A percentile compares a stretch with the other conserved stretches of the same genome.
Conservation (phyloP, 805 yeast species). For the Debaryomyces tyrocola region DNA sequence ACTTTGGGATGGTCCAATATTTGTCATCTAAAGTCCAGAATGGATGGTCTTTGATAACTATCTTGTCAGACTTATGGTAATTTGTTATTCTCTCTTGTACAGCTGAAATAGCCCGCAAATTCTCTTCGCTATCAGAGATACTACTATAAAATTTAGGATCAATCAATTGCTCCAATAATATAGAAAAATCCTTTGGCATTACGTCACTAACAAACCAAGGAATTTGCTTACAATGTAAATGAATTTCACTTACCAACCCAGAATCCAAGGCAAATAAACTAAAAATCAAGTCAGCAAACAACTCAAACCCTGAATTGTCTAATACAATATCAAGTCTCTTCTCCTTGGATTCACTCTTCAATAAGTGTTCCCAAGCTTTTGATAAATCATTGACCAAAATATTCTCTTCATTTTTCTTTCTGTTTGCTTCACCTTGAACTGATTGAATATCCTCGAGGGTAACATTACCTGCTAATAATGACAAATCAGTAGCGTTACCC, state of each 20-base stretch:
- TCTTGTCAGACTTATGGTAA: conserved; percentile 19
- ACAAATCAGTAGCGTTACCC: conserved; percentile 98
- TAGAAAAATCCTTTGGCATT: conserved; percentile 73
- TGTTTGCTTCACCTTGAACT: conserved; percentile 85
- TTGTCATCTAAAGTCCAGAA: conserved; percentile 87
- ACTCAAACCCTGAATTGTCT: conserved; percentile 94
- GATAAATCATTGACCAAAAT: conserved; percentile 76
- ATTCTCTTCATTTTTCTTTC: conserved; percentile 78
- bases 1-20: conserved; percentile 74
- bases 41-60: conserved; percentile 47
- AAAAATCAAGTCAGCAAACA: conserved; percentile 48
- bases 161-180: conserved; percentile 55
- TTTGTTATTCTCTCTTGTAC: conserved; percentile 20
- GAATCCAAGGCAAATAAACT: conserved; percentile 54
- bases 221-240: conserved; percentile 82
- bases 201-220: conserved; percentile 99
- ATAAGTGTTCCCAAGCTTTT: conserved; percentile 58
- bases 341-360: conserved; percentile 17
- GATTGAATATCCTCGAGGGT: conserved; percentile 81
- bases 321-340: conserved; percentile 77
- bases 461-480: conserved; percentile 84
- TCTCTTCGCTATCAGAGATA: conserved; percentile 16
- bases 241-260: conserved; percentile 60
- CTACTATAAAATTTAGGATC: conserved; percentile 53
- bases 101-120: conserved; percentile 18